Evolutionary conservation across 2,329 filamentous ascomycete genomes (phyloP).

Genomic region (Sporothrix mexicana): DNA sequence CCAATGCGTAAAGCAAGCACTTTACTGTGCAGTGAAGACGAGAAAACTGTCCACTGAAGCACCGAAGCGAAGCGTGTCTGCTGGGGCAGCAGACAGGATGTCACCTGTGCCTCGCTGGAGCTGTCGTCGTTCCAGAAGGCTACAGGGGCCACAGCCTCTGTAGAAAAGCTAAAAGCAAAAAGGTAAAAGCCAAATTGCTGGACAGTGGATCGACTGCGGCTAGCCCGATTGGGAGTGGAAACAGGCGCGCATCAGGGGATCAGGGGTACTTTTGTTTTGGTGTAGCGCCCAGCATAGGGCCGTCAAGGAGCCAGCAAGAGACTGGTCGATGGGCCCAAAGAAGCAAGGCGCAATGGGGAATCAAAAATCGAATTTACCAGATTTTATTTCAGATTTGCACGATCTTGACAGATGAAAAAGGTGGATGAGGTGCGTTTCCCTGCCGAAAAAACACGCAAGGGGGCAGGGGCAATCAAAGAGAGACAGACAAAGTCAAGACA

Average conservation of each 20-base stretch:
- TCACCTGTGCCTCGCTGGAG: background rate
- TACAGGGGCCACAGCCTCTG: too few relatives aligned
- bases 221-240: slow-evolving; percentile 27
- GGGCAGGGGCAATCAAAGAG: slow-evolving; percentile 1
- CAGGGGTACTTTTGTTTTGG: slow-evolving; percentile 6
- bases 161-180: background rate
- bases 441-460: background rate
- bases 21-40: background rate
- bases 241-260: slow-evolving; percentile 13
- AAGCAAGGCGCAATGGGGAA: background rate
- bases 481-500: too few relatives aligned
- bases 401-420: background rate
- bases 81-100: background rate
- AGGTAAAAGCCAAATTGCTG: background rate
- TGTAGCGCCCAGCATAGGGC: background rate
- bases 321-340: background rate
- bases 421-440: background rate
- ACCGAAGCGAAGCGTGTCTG: background rate
- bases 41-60: slow-evolving; percentile 3
- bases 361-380: slow-evolving; percentile 13
- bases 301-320: background rate
- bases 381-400: background rate
- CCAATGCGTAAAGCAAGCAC: background rate
- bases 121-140: too few relatives aligned
- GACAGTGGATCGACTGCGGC: slow-evolving; percentile 13